Base-by-base conservation (phyloP, 768 basidiomycete genomes). In the Phanerodontia chrysosporium region DNA sequence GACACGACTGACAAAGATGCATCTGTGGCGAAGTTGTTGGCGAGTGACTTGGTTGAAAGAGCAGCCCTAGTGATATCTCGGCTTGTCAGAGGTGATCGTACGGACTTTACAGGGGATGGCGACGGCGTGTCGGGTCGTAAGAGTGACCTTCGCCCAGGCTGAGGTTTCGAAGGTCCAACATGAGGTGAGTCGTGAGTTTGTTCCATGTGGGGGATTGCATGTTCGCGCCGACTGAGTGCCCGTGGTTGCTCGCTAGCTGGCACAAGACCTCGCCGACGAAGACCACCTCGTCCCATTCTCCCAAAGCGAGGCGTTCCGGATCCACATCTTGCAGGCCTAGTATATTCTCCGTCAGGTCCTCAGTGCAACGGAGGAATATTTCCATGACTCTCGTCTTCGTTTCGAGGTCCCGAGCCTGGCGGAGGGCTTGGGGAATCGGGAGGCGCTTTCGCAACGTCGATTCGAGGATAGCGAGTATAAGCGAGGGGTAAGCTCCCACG, bases 301-400 rank as follows among this genome's bases (percentile, higher is more conserved):
- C 89, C 2, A 75, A 71, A 0, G 87, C 89, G 3, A 92, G 78
- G 32, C 76, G 73, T 28, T 81, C 73, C 0, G 89, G 89, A 59
- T 92, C 89, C 35, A 91, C 69, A 32, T 78, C 76, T 60, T 81
- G 81, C 9, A 91, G 74, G 0, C 87, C 89, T 5, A 90, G 80
- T 59, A 88, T 84, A 52, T 72, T 70, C 30, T 75, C 67, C 14
- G 91, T 66, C 35, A 90, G 71, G 61, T 91, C 89, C 60, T 89
- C 85, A 6, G 92, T 76, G 6, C 90, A 81, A 1, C 89, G 89
- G 7, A 92, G 76, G 57, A 92, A 87, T 2, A 91, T 76, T 65
- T 91, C 89, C 77, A 87, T 85, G 30, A 81, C 82, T 49, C 86
- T 81, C 0, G 88, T 69, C 64, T 84, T 84, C 8, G 76, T 74